Base-by-base conservation (phyloP, 495 filamentous ascomycete genomes). In the Umbilicaria muhlenbergii region DNA sequence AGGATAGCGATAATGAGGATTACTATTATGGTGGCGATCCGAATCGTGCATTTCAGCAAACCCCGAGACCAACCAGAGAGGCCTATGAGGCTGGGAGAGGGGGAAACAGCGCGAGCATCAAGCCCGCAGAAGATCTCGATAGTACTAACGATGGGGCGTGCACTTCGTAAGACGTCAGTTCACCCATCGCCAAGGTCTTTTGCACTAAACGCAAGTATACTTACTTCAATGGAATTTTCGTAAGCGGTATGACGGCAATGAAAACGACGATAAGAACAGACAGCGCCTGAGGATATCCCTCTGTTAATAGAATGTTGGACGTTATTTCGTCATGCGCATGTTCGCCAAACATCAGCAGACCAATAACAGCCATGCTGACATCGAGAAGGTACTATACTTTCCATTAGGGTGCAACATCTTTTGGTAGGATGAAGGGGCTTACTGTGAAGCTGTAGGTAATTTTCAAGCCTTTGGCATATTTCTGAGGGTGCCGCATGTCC, bases 401-500 rank as follows among this genome's bases (percentile, higher is more conserved):
- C 36, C 28, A 40, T 56, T 46, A 60, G 47, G 37, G 14, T 35
- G 47, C 43, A 15, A 39, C 1, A 39, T 38, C 10, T 1, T 21
- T 21, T 38, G 7, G 18, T 36, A 10, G 12, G n/a, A 11, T 39
- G 36, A 38, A 41, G 6, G 5, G 38, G 53, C 77, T 56, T 71
- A 89, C 83, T 36, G 87, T 94, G 60, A 94, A 95, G n/a, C 75
- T 60, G 55, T 91, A 96, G 1, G 88, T 93, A 34, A 78, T 71
- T 54, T 80, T 76, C 15, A 95, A 69, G 39, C 78, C 81, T 58
- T 73, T 74, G 16, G 67, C 69, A 58, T 91, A 96, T 54, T 86
- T 91, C 37, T 82, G 70, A 0, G 91, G 87, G 58, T 96, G 91
- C 48, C 91, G 71, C 91, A 98, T 98, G 62, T 98, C 91, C 41